Base-by-base conservation (phyloP, 169 alveolate genomes). In the Eimeria nieschulzi region DNA sequence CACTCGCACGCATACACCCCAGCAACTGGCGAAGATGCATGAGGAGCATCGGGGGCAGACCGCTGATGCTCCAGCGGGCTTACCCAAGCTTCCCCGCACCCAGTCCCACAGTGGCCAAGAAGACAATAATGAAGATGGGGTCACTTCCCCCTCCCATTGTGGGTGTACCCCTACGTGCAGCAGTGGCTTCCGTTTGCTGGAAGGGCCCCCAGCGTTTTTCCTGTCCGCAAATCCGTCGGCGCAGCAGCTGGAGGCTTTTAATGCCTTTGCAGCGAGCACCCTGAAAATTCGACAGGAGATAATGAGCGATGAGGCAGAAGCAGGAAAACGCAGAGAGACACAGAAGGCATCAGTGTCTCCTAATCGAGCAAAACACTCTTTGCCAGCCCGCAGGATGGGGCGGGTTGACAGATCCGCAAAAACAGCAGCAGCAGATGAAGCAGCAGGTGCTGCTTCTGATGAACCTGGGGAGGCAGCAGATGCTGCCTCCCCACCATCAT, bases 181-280 rank as follows among this genome's bases (percentile, higher is more conserved):
- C 19, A 54, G 56, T 46, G 90, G 33, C 63, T 82, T 82, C 33
- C 90, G 90, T 21, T 54, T 82, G 78, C 23, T 82, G 23, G 90
- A 82, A 61, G 90, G 71, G 17, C 90, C 90, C 26, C 90, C 90
- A 0, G 90, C 59, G 59, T 82, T 82, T 25, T 82, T 82, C 64
- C 25, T 82, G 78, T 73, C 90, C n/a, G 61, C 90, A 61, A 82
- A 82, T 39, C 90, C 90, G 13, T 82, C 90, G 17, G 55, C 90
- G 39, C 46, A 82, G 79, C 90, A 82, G 53, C 71, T 82, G n/a
- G 78, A 82, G 78, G 90, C 90, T 13, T 82, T 82, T 23, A 61
- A 54, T 46, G 90, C 76, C 56, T 82, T 82, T 54, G 21, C 79
- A 51, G 90, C 55, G 71, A 82, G 61, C 63, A 78, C 90, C 10